These are phyloP conservation scores for Capronia epimyces DNA, from an alignment of 2,329 filamentous ascomycete genomes.

Conservation along the genomic window DNA sequence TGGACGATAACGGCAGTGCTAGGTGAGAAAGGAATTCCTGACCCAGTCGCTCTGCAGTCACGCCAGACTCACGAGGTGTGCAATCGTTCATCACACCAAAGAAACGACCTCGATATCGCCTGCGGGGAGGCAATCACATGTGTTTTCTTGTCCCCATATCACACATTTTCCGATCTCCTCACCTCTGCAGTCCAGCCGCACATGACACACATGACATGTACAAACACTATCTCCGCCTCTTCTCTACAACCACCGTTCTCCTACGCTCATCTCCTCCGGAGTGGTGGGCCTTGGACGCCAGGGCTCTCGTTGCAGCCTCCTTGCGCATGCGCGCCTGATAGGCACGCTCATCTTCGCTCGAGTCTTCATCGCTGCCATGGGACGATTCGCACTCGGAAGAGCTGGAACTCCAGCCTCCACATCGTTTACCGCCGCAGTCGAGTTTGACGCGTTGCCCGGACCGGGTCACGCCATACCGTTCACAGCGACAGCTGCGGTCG, in stretches of 20 bases:
- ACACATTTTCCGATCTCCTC: no score
- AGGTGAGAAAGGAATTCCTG: no score
- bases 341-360: slow-evolving; percentile 24
- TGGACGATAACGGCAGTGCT: no score
- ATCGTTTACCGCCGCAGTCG: slow-evolving; percentile 85
- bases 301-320: slow-evolving; percentile 13
- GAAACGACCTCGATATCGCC: no score
- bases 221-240: slow-evolving; percentile 12
- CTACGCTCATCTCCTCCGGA: slow-evolving; percentile 1
- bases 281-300: not conserved
- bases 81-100: no score
- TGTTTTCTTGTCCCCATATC: no score
- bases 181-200: no score
- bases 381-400: slow-evolving; percentile 24
- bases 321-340: slow-evolving; percentile 14
- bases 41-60: no score
- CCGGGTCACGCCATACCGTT: slow-evolving; percentile 94
- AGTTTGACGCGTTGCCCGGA: slow-evolving; percentile 89
- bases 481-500: slow-evolving; percentile 72
- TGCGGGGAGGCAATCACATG: no score
- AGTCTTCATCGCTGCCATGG: slow-evolving; percentile 18
- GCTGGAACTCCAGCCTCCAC: slow-evolving; percentile 57
- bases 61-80: no score
- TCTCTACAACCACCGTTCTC: slow-evolving; percentile 17
- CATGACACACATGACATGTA: not conserved